These are phyloP conservation scores for Nymphaea colorata DNA, from an alignment of 164 flowering plant genomes.

Conservation along the genomic window DNA sequence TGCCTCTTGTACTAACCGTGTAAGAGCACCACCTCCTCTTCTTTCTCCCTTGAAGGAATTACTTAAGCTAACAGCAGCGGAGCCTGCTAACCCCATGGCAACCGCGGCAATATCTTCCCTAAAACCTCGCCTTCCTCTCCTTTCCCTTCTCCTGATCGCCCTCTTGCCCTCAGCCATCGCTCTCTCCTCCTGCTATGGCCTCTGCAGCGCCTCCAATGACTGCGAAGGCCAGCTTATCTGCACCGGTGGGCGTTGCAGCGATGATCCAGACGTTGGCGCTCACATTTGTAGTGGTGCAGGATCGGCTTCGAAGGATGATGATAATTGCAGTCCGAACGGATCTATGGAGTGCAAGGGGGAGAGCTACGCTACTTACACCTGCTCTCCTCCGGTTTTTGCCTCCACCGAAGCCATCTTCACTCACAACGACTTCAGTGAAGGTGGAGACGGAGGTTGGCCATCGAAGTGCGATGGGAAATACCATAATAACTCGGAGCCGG, in stretches of 20 bases:
- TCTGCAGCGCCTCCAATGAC: not conserved
- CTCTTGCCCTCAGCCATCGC: not conserved
- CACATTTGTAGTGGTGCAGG: too few species aligned
- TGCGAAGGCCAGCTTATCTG: not conserved
- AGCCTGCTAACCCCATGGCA: not conserved
- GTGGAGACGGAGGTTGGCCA: slow-evolving; percentile 6
- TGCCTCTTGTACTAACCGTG: too few species aligned
- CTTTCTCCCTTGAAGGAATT: too few species aligned
- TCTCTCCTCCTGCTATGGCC: not conserved
- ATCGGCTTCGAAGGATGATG: too few species aligned
- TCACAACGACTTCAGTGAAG: slow-evolving; percentile 4
- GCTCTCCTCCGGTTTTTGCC: slow-evolving; percentile 4
- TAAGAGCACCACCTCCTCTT: too few species aligned
- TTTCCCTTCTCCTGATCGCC: not conserved
- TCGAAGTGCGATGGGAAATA: slow-evolving; percentile 3
- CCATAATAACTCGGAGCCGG: not conserved
- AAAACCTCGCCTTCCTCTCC: not conserved
- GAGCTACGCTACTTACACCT: slow-evolving; percentile 1
- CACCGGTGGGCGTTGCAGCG: not conserved
- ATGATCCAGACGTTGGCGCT: not conserved
- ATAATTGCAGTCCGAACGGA: too few species aligned
- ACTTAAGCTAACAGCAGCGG: too few species aligned
- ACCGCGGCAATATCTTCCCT: too few species aligned
- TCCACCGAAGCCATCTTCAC: slow-evolving; percentile 5
- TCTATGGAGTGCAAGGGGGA: too few species aligned